These are phyloP conservation scores for Puya raimondii DNA, from an alignment of 176 grass and related monocot genomes.

Conservation along the genomic window DNA sequence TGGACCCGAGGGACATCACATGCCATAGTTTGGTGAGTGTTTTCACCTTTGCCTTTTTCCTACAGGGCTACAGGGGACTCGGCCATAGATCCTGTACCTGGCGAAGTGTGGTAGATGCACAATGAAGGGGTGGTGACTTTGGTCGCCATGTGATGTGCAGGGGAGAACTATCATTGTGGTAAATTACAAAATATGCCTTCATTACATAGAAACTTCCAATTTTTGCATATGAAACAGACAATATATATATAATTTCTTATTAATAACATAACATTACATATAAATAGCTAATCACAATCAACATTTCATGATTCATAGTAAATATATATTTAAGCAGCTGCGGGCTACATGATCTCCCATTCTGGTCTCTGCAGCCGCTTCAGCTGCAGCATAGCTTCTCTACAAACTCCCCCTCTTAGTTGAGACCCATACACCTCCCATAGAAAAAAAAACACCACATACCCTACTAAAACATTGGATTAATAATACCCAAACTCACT, in stretches of 20 bases:
- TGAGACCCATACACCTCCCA: too few relatives aligned
- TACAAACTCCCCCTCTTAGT: background rate
- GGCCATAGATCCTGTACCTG: background rate
- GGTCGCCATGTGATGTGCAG: background rate
- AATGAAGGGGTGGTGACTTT: background rate
- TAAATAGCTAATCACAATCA: background rate
- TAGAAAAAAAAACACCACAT: background rate
- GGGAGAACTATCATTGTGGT: background rate
- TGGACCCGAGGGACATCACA: conserved; percentile 6
- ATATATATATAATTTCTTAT: background rate
- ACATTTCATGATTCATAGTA: too few relatives aligned
- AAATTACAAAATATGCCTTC: background rate
- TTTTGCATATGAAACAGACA: background rate
- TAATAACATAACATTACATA: background rate
- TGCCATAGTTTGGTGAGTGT: background rate
- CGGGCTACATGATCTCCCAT: conserved; percentile 29
- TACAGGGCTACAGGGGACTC: background rate
- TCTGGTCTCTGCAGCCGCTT: conserved; percentile 37
- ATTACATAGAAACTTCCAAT: background rate
- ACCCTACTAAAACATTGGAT: background rate
- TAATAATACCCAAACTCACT: background rate
- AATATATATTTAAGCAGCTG: conserved; percentile 18
- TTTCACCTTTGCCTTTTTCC: background rate
- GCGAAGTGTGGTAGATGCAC: background rate
- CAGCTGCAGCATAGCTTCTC: conserved; percentile 15